Conservation (phyloP, 805 yeast species). For the Metschnikowia kofuensis region DNA sequence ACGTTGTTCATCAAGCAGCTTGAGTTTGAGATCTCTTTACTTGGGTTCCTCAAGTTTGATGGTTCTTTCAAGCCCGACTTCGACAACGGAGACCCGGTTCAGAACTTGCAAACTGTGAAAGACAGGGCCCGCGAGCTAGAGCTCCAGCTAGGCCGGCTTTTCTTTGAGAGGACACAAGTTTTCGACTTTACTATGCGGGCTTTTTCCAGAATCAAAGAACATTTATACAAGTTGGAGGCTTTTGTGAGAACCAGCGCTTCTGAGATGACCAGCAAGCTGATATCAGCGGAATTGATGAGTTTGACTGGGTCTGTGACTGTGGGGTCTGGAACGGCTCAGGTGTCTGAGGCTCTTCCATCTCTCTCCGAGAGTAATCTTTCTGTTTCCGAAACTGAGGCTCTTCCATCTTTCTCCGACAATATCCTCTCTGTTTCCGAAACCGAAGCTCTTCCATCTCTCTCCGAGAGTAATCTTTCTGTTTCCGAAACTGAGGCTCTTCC, state of each 20-base stretch:
- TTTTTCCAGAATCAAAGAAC: background rate
- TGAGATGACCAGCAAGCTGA: too few species aligned
- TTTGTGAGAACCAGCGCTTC: background rate
- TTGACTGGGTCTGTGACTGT: too few species aligned
- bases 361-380: too few species aligned
- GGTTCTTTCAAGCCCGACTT: background rate
- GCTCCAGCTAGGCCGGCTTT: constrained; percentile 2
- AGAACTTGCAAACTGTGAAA: background rate
- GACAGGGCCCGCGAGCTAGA: background rate
- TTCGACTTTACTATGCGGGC: constrained; percentile 5
- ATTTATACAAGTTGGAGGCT: background rate
- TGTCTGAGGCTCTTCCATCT: too few species aligned
- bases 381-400: too few species aligned
- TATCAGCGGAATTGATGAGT: too few species aligned
- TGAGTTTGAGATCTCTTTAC: constrained; percentile 4
- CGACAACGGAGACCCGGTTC: background rate
- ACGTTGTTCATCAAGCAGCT: constrained; percentile 4
- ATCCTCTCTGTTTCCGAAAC: too few species aligned
- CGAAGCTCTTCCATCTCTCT: too few species aligned
- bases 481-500: background rate
- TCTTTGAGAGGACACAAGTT: constrained; percentile 5
- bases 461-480: too few species aligned
- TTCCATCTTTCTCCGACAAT: too few species aligned
- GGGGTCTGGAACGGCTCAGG: too few species aligned
- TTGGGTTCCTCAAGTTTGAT: constrained; percentile 3